phyloP scores from a whole-genome alignment of 2,329 filamentous ascomycete genomes.

The Alternaria sp. region DNA sequence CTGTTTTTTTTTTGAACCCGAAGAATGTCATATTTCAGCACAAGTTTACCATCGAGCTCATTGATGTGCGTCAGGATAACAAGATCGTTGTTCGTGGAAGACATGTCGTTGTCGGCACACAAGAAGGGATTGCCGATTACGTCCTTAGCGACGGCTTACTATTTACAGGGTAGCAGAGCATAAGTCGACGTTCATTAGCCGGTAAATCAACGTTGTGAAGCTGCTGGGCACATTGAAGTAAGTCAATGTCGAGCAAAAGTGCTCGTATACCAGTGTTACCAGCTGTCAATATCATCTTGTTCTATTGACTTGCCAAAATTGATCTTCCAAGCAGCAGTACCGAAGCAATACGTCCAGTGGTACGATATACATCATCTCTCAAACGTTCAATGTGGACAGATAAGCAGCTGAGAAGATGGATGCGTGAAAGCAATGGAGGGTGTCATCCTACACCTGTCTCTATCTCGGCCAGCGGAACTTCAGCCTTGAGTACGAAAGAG shows the following conservation, averaged over 20 bases:
- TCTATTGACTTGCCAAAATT: neutral
- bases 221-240: neutral
- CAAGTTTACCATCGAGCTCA: neutral
- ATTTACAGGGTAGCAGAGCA: neutral
- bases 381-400: neutral
- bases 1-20: neutral
- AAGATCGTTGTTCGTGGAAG: neutral
- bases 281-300: neutral
- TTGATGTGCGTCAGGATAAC: neutral
- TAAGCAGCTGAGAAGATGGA: neutral
- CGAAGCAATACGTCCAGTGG: neutral
- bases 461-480: slow-evolving; percentile 1
- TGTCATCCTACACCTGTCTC: slow-evolving; percentile 3
- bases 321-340: neutral
- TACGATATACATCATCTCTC: too few relatives aligned
- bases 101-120: neutral
- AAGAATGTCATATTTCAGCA: neutral
- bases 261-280: neutral
- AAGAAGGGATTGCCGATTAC: neutral
- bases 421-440: neutral
- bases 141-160: neutral
- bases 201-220: neutral
- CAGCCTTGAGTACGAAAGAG: slow-evolving; percentile 59
- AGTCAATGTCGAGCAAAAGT: neutral
- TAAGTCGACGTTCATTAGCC: neutral